These are phyloP conservation scores for Penicillium flavigenum DNA, from an alignment of 495 filamentous ascomycete genomes.

Conservation along the genomic window DNA sequence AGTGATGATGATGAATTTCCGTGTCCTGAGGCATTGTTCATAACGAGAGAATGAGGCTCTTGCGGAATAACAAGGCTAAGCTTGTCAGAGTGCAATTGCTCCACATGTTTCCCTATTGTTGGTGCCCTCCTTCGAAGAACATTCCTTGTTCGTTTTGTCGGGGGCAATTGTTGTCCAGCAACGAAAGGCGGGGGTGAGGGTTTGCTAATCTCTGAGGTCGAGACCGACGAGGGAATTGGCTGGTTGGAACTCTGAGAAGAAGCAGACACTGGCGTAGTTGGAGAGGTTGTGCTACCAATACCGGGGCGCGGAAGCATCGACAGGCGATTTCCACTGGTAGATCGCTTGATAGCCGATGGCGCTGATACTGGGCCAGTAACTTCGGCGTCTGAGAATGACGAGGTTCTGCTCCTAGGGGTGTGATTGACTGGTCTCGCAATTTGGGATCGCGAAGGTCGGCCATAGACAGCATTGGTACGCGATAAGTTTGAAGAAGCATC, in stretches of 20 bases:
- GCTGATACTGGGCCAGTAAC: conserved; percentile 25
- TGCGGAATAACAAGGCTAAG: conserved; percentile 41
- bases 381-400: conserved; percentile 34
- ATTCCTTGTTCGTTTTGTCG: conserved; percentile 37
- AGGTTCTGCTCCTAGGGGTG: conserved; percentile 26
- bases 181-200: conserved; percentile 16
- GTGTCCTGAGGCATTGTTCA: conserved; percentile 8
- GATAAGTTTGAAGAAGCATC: conserved; percentile 29
- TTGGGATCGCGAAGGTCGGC: conserved; percentile 26
- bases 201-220: conserved; percentile 21
- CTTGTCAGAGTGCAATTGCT: conserved; percentile 31
- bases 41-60: conserved; percentile 12
- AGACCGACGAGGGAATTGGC: conserved; percentile 21
- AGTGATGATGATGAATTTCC: conserved; percentile 10
- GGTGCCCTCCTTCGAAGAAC: conserved; percentile 45
- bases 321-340: conserved; percentile 27
- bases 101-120: conserved; percentile 40
- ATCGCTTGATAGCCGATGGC: conserved; percentile 22
- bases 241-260: conserved; percentile 18
- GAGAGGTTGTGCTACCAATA: conserved; percentile 21
- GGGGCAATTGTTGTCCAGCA: conserved; percentile 14
- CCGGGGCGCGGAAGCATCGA: conserved; percentile 37
- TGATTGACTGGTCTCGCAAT: conserved; percentile 30
- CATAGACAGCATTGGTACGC: conserved; percentile 21
- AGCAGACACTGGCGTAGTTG: conserved; percentile 22